Base-by-base conservation (phyloP, 306 rosid species). In the Cyamopsis tetragonoloba region DNA sequence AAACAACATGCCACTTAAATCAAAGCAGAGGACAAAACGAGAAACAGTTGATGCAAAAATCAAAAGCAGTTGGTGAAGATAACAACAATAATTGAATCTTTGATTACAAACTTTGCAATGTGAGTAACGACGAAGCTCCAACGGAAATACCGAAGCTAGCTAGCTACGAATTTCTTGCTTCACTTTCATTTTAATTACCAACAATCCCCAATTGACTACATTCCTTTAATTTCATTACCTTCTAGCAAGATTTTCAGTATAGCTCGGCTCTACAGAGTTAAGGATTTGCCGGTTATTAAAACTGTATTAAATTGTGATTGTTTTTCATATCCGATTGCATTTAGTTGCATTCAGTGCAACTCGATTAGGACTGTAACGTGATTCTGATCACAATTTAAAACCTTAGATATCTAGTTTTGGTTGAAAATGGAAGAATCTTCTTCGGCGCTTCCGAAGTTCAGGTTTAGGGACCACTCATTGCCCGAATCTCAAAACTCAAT, bases 351-450 rank as follows among this genome's bases (percentile, higher is more conserved):
- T n/a, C n/a, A n/a, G n/a, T n/a, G n/a, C n/a, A n/a, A n/a, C n/a
- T n/a, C n/a, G n/a, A n/a, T n/a, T n/a, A n/a, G n/a, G n/a, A n/a
- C n/a, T n/a, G n/a, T n/a, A n/a, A n/a, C n/a, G n/a, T n/a, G n/a
- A n/a, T n/a, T n/a, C n/a, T n/a, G n/a, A n/a, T n/a, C n/a, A n/a
- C n/a, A n/a, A n/a, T n/a, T n/a, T n/a, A n/a, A n/a, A n/a, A n/a
- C n/a, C n/a, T n/a, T n/a, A n/a, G n/a, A n/a, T n/a, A n/a, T n/a
- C 6, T 8, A 31, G 4, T 31, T 31, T 4, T 57, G 46, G 28
- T 17, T 34, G 65, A 17, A 60, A 44, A 87, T 83, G 95, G 91
- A 88, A 61, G 91, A 88, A 61, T 72, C 89, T 42, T 68, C 81
- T 0, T 82, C 88, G 1, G 18, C 74, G 12, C 68, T 76, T 34